Base-by-base conservation (phyloP, 805 yeast species). In the Monosporozyma siamensis region DNA sequence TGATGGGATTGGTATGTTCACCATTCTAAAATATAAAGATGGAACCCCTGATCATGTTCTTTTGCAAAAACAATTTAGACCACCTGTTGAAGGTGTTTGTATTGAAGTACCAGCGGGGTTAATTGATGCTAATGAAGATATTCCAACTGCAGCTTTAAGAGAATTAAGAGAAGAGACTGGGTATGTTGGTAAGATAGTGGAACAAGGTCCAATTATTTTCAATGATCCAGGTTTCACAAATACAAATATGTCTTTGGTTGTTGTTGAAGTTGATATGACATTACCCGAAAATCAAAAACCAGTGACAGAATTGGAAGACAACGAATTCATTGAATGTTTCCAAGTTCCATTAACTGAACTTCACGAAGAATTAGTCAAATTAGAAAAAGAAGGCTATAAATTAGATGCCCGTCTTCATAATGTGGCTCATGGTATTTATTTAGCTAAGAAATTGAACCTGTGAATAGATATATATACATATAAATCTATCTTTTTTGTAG, bases 21-120 rank as follows among this genome's bases (percentile, higher is more conserved):
- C 95, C 0, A 67, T 88, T 14, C 63, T 88, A 40, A 71, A 77
- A 48, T 56, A 57, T 37, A 64, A 69, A 22, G 65, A 74, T 6
- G 61, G 64, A 14, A 72, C 72, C 17, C 72, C 78, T 3, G 77
- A 75, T 47, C 63, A 68, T 27, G 69, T 66, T 49, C 72, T 88
- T 6, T 66, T 92, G 14, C 90, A 86, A 57, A 86, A 85, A 58
- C 98, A 90, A 61, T 90, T 82, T 66, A 73, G 98, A 44, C 96
- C 97, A 1, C 97, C 98, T 1, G 83, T 82, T 3, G 81, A 74
- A 41, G 90, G 87, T 15, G 86, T 90, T 6, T 82, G 94, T 55
- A 78, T 90, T 48, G 98, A 90, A 63, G 73, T 89, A 59, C 98
- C 98, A 1, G 98, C 98, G 0, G 98, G 98, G 0, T 68, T 90